Base-by-base conservation (phyloP, 768 basidiomycete species). In the Steccherinum ochraceum region DNA sequence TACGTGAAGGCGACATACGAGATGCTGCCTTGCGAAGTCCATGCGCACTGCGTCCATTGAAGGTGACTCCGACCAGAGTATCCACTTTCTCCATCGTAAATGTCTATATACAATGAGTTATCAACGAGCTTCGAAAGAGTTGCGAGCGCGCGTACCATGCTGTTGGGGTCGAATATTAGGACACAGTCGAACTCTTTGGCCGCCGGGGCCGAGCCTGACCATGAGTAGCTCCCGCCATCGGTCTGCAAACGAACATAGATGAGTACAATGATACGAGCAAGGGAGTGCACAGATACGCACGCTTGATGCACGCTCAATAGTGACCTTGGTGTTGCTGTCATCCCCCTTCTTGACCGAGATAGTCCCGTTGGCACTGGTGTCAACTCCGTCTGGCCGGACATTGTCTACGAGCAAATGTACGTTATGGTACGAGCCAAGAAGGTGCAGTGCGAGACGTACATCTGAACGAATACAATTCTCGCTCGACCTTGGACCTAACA, bases 71-170 rank as follows among this genome's bases (percentile, higher is more conserved):
- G 24, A 87, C 69, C 51, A 69, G 75, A 3, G 85, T 81, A 48
- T 89, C 88, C 3, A 90, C 65, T 62, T 87, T 88, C 69, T 90
- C 88, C 18, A 89, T 69, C 10, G 81, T 84, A 58, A 81, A 86
- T 48, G 74, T 76, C 86, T 89, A 58, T 10, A 50, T 55, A n/a
- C 39, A n/a, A 18, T 43, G 23, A 43, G 24, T 26, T 43, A 40
- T 43, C 18, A 43, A 23, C n/a, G n/a, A 49, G 40, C n/a, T 18
- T 47, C 40, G 7, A 23, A 57, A 10, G 54, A 64, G 21, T 18
- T 24, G 20, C 52, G 24, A 53, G 52, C 45, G 51, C 40, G 69
- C 80, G 63, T 61, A 86, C 88, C 56, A 80, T 80, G 45, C 49
- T 80, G 84, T 60, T 87, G 86, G 30, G 30, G 62, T 92, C 88